A percentile compares a stretch with the other conserved stretches of the same genome.
Evolutionary conservation across 768 basidiomycete genomes (phyloP).

Genomic region (Russula vinacea): DNA sequence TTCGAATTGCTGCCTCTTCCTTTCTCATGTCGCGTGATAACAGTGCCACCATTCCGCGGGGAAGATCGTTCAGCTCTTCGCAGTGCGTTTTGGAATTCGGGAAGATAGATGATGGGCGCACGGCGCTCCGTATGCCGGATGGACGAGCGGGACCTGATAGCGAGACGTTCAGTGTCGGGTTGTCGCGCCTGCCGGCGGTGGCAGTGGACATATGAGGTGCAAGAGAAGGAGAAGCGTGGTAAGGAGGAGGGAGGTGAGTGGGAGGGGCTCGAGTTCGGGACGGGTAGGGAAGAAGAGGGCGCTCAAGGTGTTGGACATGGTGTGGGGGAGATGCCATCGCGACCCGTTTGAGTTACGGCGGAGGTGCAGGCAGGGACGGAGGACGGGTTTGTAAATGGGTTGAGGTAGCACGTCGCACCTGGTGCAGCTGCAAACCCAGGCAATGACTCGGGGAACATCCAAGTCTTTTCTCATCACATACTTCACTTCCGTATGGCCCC

Average conservation of each 20-base stretch:
- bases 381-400: too few species aligned
- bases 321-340: too few species aligned
- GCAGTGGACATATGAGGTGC: background rate
- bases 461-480: too few species aligned
- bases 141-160: background rate
- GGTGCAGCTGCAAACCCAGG: too few species aligned
- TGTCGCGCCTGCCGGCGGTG: conserved; percentile 3
- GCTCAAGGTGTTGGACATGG: too few species aligned
- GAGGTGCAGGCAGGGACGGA: too few species aligned
- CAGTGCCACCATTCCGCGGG: conserved; percentile 13
- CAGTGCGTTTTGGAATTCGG: background rate
- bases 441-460: too few species aligned
- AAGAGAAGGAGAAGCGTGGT: background rate
- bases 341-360: too few species aligned
- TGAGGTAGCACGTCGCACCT: too few species aligned
- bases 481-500: too few species aligned
- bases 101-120: conserved; percentile 8
- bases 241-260: conserved; percentile 7
- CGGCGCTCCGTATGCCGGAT: background rate
- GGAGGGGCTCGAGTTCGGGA: conserved; percentile 5
- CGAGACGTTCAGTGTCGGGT: background rate
- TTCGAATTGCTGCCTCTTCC: too few species aligned
- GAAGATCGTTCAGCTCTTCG: conserved; percentile 2
- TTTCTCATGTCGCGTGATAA: too few species aligned
- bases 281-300: background rate